A percentile compares a stretch with the other conserved stretches of the same genome.
phyloP scores from a whole-genome alignment of 2,329 filamentous ascomycete genomes.

The Penicillium palitans region DNA sequence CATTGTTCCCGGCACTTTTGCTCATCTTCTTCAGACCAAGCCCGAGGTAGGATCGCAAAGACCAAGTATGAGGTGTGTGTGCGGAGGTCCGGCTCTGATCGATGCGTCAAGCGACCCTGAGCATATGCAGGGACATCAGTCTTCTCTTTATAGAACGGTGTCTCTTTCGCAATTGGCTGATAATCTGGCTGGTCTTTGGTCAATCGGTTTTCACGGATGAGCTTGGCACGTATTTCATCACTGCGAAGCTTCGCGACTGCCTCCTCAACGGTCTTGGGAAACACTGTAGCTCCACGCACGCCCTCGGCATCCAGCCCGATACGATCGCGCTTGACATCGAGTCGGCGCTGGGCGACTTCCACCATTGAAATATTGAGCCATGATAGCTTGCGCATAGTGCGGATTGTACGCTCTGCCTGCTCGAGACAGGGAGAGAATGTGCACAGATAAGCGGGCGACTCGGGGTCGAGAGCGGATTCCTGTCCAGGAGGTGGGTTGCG shows the following conservation, averaged over 20 bases:
- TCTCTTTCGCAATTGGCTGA: conserved; percentile 20
- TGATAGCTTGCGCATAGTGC: conserved; percentile 73
- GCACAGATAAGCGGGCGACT: conserved; percentile 75
- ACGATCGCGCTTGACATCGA: conserved; percentile 80
- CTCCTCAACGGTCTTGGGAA: conserved; percentile 70
- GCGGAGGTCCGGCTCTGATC: conserved; percentile 85
- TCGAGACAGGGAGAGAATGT: conserved; percentile 97
- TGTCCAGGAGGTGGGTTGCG: conserved; percentile 37
- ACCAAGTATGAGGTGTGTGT: conserved; percentile 96
- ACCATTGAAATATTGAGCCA: conserved; percentile 96
- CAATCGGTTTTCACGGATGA: conserved; percentile 56
- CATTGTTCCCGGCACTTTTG: conserved; percentile 63
- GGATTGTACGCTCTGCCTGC: conserved; percentile 85
- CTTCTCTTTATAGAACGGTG: conserved; percentile 31
- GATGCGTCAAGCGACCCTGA: conserved; percentile 74
- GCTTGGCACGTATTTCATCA: conserved; percentile 68
- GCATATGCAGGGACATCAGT: conserved; percentile 59
- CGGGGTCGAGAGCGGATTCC: conserved; percentile 65
- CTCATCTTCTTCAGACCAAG: conserved; percentile 85
- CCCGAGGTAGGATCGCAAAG: conserved; percentile 83
- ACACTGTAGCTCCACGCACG: conserved; percentile 65
- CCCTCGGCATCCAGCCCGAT: conserved; percentile 71
- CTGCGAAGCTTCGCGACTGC: conserved; percentile 71
- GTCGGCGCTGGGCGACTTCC: conserved; percentile 74
- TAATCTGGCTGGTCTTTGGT: conserved; percentile 25